Base-by-base conservation (phyloP, 2,329 filamentous ascomycete genomes). In the Metarhizium brunneum region DNA sequence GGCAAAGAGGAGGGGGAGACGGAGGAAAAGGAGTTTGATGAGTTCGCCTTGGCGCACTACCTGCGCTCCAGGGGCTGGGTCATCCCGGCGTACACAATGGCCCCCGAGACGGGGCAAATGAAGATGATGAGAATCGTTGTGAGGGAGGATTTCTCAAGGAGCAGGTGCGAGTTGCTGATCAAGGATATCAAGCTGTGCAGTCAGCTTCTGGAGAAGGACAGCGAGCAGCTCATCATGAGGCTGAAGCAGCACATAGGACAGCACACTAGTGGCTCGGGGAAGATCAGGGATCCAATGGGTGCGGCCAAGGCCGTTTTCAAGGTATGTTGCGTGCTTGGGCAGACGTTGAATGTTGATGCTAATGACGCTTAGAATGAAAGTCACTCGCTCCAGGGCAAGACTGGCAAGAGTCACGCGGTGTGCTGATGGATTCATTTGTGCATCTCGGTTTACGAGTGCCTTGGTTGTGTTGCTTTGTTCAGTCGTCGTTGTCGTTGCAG, bases 41-140 rank as follows among this genome's bases (percentile, higher is more conserved):
- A 92, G 71, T 92, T 91, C 58, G 80, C 86, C 0, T 74, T 91
- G 45, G 92, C 92, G 1, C 91, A 95, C 68, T 87, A 91, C 70
- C 82, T 96, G 30, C 87, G 92, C 53, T 85, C 89, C 60, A 83
- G 91, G 38, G 89, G 90, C 47, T 97, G 92, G 92, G 87, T 96
- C 35, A 89, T 96, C 0, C 92, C 92, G 0, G 92, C 92, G 0
- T 97, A 97, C 74, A 97, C 92, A 43, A 96, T 96, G 92, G 92
- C 92, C 1, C 92, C 92, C 18, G 80, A 95, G 68, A 91, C 89
- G 20, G 77, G 89, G 55, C 76, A 84, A 60, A 79, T 96, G 66
- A 95, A 96, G 79, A 86, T 97, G 81, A 84, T 96, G 76, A 85
- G 92, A 40, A 84, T 96, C 4, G 92, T 97, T 0, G 89, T 96